These are phyloP conservation scores for Kwoniella dejecticola DNA, from an alignment of 768 basidiomycete genomes.

Conservation along the genomic window DNA sequence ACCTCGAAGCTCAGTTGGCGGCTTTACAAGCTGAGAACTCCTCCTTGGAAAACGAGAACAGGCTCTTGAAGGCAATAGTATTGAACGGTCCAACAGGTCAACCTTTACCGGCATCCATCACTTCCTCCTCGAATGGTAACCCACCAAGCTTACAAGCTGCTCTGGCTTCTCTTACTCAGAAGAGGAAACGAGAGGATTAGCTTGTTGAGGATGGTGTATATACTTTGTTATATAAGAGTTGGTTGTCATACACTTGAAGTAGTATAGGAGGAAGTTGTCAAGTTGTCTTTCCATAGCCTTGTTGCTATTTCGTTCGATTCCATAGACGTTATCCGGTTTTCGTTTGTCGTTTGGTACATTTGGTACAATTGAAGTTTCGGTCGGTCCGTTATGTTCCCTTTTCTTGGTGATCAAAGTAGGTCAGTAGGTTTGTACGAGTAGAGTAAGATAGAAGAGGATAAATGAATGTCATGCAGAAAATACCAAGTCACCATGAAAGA, in stretches of 20 bases:
- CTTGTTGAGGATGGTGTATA: neutral
- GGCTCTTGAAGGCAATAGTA: slow-evolving; percentile 44
- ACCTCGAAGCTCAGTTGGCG: slow-evolving; percentile 45
- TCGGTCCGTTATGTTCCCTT: neutral
- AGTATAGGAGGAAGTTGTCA: no score
- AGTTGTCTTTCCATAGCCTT: no score
- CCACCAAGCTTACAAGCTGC: slow-evolving; percentile 12
- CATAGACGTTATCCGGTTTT: no score
- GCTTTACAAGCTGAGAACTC: slow-evolving; percentile 39
- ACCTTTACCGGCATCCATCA: slow-evolving; percentile 1
- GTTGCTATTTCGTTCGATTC: no score
- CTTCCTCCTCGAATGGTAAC: neutral
- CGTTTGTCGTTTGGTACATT: no score
- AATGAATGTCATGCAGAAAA: neutral
- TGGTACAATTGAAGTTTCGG: neutral
- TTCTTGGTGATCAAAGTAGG: neutral
- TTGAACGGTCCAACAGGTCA: slow-evolving; percentile 24
- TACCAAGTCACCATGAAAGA: no score
- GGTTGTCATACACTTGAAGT: no score
- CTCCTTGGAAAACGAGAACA: slow-evolving; percentile 48
- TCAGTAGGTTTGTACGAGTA: neutral
- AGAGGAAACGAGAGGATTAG: slow-evolving; percentile 7
- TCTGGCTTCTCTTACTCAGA: slow-evolving; percentile 21
- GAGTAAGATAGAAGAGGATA: neutral
- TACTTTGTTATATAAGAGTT: no score